phyloP scores from a whole-genome alignment of 2,329 filamentous ascomycete species.

The Ophiocordyceps camponoti-rufipedis region DNA sequence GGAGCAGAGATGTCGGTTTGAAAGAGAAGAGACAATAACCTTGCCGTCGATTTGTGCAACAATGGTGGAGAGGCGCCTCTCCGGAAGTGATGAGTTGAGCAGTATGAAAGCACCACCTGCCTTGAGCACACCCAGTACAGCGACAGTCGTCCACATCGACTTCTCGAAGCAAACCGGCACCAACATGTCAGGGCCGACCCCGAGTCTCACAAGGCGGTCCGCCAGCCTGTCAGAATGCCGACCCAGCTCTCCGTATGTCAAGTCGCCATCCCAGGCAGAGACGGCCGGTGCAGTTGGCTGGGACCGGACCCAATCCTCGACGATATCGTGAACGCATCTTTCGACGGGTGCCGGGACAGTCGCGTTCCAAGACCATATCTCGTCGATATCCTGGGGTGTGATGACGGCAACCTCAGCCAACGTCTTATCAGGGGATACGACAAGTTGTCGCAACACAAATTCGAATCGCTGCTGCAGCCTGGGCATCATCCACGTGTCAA shows the following conservation, averaged over 20 bases:
- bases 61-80: too few species aligned
- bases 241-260: not conserved
- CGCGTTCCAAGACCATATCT: too few species aligned
- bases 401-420: too few species aligned
- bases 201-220: not conserved
- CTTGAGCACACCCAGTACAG: constrained; percentile 3
- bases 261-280: constrained; percentile 4
- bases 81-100: constrained; percentile 1
- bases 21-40: too few species aligned
- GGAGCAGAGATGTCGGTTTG: too few species aligned
- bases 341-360: too few species aligned
- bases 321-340: not conserved
- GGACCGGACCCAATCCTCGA: not conserved
- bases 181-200: not conserved
- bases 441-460: too few species aligned
- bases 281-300: not conserved
- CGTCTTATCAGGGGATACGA: too few species aligned
- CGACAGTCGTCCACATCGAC: constrained; percentile 2
- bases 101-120: constrained; percentile 5
- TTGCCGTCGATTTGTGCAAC: too few species aligned
- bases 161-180: constrained; percentile 4
- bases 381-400: too few species aligned
- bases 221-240: not conserved
- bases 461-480: too few species aligned
- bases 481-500: too few species aligned